Percentiles rank a stretch among this genome's conserved stretches.
phyloP scores from a whole-genome alignment of 208 protist genomes.

The Trypanosoma avium region DNA sequence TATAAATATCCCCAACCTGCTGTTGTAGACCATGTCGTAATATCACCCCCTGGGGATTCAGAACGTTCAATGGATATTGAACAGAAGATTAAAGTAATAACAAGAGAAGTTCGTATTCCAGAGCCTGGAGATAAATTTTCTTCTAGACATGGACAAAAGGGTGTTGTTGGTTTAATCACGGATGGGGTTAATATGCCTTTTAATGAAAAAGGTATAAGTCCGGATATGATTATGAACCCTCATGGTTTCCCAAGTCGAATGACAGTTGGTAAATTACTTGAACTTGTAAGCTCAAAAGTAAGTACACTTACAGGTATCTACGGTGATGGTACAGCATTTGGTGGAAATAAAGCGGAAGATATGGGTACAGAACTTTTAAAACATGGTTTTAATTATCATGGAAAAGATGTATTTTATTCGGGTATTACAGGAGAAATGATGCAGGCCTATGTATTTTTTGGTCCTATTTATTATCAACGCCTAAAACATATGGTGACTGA shows the following conservation, averaged over 20 bases:
- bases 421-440: constrained; percentile 98
- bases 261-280: constrained; percentile 99
- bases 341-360: constrained; percentile 92
- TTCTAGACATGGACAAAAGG: constrained; percentile 99
- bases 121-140: constrained; percentile 99
- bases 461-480: constrained; percentile 99
- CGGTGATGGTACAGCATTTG: constrained; percentile 97
- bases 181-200: constrained; percentile 99
- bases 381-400: constrained; percentile 97
- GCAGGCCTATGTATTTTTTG: constrained; percentile 99
- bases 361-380: constrained; percentile 85
- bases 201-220: constrained; percentile 95
- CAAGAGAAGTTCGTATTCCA: constrained; percentile 91
- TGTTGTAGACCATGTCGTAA: constrained; percentile 94
- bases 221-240: constrained; percentile 99
- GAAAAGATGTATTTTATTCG: constrained; percentile 97
- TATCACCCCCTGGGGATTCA: constrained; percentile 85
- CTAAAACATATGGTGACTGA: constrained; percentile 99
- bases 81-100: constrained; percentile 95
- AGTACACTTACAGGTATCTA: constrained; percentile 89
- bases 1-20: constrained; percentile 94
- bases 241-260: constrained; percentile 99
- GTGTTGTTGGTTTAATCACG: constrained; percentile 98
- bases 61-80: constrained; percentile 85
- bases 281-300: constrained; percentile 98